A percentile compares a stretch with the other conserved stretches of the same genome.
These are phyloP conservation scores for Calonectria fujianensis DNA, from an alignment of 2,329 filamentous ascomycete species.

Conservation along the genomic window DNA sequence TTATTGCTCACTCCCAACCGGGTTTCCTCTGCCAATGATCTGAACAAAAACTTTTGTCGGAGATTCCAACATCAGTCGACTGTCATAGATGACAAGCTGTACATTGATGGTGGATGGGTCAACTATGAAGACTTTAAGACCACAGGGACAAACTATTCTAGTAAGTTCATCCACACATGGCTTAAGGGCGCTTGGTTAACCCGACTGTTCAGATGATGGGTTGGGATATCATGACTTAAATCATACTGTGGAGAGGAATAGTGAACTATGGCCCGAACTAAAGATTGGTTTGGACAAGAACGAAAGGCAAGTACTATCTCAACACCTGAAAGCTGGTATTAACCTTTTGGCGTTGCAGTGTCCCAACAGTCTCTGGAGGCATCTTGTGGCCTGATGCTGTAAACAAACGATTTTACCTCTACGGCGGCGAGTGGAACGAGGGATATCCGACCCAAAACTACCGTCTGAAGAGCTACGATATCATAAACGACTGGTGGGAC, in stretches of 20 bases:
- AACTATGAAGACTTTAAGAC: background rate
- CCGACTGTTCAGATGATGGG: background rate
- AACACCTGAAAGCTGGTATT: background rate
- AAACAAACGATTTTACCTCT: slow-evolving; percentile 77
- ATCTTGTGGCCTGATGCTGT: slow-evolving; percentile 74
- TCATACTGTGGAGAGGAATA: background rate
- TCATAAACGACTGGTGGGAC: slow-evolving; percentile 72
- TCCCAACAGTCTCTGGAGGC: slow-evolving; percentile 66
- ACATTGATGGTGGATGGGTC: slow-evolving; percentile 73
- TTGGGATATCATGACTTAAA: slow-evolving; percentile 27
- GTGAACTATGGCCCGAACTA: background rate
- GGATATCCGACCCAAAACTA: background rate
- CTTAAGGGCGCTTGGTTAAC: slow-evolving; percentile 59
- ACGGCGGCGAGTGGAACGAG: slow-evolving; percentile 73
- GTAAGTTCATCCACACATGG: slow-evolving; percentile 60
- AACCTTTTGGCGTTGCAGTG: slow-evolving; percentile 53
- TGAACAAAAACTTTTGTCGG: slow-evolving; percentile 65
- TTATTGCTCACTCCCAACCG: background rate
- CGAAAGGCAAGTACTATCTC: background rate
- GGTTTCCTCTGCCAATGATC: slow-evolving; percentile 7
- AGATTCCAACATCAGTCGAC: slow-evolving; percentile 75
- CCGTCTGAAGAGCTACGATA: slow-evolving; percentile 72
- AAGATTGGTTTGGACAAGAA: background rate
- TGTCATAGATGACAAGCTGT: slow-evolving; percentile 73
- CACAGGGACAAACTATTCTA: slow-evolving; percentile 66